A percentile compares a stretch with the other conserved stretches of the same genome.
Conservation (phyloP, 306 rosid species). For the Coriaria nepalensis region DNA sequence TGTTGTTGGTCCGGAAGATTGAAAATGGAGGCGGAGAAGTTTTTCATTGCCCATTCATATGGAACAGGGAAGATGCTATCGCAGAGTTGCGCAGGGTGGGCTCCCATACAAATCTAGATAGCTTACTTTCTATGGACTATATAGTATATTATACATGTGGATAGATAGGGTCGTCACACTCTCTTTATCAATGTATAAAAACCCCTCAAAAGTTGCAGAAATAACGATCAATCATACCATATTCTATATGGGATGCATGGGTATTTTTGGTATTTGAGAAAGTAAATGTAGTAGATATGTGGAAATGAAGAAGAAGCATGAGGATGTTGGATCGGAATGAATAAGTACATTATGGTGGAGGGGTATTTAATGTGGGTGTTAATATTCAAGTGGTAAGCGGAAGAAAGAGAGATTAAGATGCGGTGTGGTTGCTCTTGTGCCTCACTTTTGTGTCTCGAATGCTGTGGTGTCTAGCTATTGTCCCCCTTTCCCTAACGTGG, state of each 20-base stretch:
- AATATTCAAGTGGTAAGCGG: neutral
- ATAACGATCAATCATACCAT: too few relatives aligned
- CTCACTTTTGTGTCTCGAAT: too few relatives aligned
- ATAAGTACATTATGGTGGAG: too few relatives aligned
- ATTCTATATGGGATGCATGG: too few relatives aligned
- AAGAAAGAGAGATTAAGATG: too few relatives aligned
- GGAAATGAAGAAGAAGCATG: too few relatives aligned
- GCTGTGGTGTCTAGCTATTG: neutral
- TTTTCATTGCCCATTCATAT: conserved; percentile 46
- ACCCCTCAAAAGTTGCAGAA: too few relatives aligned
- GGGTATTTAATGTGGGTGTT: too few relatives aligned
- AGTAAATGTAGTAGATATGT: too few relatives aligned
- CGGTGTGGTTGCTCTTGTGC: neutral
- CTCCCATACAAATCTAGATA: conserved; percentile 12
- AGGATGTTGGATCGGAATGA: too few relatives aligned
- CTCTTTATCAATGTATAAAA: neutral
- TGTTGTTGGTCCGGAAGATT: conserved; percentile 2
- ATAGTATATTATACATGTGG: neutral
- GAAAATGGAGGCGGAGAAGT: conserved; percentile 13
- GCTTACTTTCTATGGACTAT: neutral
- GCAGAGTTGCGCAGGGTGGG: conserved; percentile 13
- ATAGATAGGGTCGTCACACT: conserved; percentile 8
- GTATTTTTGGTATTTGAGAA: too few relatives aligned
- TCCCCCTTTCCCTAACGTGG: neutral
- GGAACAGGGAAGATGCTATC: conserved; percentile 7